phyloP scores from a whole-genome alignment of 257 asterid genomes.

The Petunia secreta region DNA sequence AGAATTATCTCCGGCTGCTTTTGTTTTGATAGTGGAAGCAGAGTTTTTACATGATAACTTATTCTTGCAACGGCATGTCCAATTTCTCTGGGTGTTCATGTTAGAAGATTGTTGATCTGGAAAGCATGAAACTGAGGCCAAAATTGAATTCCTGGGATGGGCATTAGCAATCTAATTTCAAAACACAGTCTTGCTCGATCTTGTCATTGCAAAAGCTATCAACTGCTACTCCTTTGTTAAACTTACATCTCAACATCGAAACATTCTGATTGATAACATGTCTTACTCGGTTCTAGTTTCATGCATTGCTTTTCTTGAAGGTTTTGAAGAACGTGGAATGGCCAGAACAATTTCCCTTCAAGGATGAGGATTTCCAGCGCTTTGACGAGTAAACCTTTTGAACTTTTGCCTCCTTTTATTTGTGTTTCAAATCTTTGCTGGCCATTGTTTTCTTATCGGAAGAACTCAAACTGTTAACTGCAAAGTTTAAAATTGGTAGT shows the following conservation, averaged over 20 bases:
- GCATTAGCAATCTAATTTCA: slow-evolving; percentile 3
- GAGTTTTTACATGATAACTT: background rate
- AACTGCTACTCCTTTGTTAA: slow-evolving; percentile 13
- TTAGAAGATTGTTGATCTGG: background rate
- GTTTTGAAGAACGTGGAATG: slow-evolving; percentile 87
- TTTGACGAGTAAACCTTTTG: slow-evolving; percentile 73
- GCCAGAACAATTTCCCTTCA: slow-evolving; percentile 95
- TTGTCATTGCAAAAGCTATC: background rate
- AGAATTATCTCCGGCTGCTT: background rate
- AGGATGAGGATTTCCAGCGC: slow-evolving; percentile 90
- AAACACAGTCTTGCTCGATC: background rate
- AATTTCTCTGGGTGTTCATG: background rate
- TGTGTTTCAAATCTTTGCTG: background rate
- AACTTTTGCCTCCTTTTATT: background rate
- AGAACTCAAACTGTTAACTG: background rate
- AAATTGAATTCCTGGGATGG: background rate
- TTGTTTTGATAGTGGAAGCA: background rate
- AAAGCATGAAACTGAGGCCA: slow-evolving; percentile 5
- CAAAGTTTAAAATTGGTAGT: background rate
- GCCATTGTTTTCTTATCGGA: background rate
- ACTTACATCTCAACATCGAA: background rate
- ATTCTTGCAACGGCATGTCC: background rate
- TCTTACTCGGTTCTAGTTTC: slow-evolving; percentile 8
- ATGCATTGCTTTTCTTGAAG: slow-evolving; percentile 40
- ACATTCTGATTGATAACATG: background rate